These are phyloP conservation scores for Leishmania turanica DNA, from an alignment of 208 protist genomes.

Conservation along the genomic window DNA sequence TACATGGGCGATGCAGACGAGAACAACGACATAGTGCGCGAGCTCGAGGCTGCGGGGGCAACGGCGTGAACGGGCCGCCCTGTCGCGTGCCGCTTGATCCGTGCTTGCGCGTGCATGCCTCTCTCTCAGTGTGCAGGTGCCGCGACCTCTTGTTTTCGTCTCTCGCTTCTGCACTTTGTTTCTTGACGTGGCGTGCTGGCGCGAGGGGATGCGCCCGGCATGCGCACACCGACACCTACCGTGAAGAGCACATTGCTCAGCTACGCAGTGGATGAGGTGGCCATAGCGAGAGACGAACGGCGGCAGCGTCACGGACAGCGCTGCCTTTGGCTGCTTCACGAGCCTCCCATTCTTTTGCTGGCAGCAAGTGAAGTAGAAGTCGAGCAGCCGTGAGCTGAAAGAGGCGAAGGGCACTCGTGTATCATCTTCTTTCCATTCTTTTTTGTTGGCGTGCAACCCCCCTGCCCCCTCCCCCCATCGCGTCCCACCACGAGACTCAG, in stretches of 20 bases:
- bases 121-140: background rate
- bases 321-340: background rate
- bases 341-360: background rate
- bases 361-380: background rate
- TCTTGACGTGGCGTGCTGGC: background rate
- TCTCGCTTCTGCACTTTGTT: background rate
- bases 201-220: background rate
- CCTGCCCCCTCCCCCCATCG: no score
- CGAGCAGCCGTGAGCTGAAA: background rate
- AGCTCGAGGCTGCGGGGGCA: conserved; percentile 49
- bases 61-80: conserved; percentile 10
- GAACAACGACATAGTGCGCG: conserved; percentile 70
- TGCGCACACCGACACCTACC: background rate
- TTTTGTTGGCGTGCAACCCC: background rate
- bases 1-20: conserved; percentile 86
- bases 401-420: background rate
- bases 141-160: background rate
- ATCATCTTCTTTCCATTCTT: background rate
- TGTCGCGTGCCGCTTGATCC: background rate
- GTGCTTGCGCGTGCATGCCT: background rate
- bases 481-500: no score
- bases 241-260: background rate
- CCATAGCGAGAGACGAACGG: background rate
- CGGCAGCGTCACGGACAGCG: background rate
- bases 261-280: background rate